Evolutionary conservation across 257 asterid species (phyloP).

Genomic region (Jaltomata sinuosa): DNA sequence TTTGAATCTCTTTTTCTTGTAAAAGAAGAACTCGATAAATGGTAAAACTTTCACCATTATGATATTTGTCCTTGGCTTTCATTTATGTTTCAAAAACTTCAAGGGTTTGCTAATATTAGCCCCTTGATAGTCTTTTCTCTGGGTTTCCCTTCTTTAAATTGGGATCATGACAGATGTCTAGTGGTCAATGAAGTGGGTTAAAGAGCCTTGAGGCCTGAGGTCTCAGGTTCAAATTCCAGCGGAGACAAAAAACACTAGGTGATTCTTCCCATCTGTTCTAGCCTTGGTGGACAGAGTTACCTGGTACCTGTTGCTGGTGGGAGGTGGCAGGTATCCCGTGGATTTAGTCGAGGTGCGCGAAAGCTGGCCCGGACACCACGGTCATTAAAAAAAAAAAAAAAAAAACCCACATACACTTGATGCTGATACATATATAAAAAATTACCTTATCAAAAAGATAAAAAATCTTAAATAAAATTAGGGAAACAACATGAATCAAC

Average conservation of each 20-base stretch:
- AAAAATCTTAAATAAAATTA: not conserved
- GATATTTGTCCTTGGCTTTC: not conserved
- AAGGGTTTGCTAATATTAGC: not conserved
- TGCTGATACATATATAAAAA: not conserved
- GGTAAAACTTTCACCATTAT: not conserved
- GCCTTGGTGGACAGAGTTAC: no score
- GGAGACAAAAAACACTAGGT: no score
- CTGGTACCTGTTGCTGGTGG: no score
- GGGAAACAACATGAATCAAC: not conserved
- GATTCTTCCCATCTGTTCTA: no score
- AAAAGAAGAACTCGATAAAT: not conserved
- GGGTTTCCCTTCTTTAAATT: not conserved
- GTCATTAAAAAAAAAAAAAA: no score
- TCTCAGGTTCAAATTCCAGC: no score
- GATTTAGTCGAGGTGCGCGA: no score
- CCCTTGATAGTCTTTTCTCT: not conserved
- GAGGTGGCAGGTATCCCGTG: no score
- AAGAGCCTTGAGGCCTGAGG: no score
- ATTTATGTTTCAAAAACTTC: not conserved
- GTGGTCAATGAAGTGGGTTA: no score
- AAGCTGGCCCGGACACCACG: no score
- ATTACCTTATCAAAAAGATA: not conserved
- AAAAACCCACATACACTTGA: no score
- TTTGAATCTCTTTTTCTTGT: not conserved
- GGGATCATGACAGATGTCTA: not conserved